Conservation (phyloP, 78 protist genomes). For the Chrysochromulina tobinii region DNA sequence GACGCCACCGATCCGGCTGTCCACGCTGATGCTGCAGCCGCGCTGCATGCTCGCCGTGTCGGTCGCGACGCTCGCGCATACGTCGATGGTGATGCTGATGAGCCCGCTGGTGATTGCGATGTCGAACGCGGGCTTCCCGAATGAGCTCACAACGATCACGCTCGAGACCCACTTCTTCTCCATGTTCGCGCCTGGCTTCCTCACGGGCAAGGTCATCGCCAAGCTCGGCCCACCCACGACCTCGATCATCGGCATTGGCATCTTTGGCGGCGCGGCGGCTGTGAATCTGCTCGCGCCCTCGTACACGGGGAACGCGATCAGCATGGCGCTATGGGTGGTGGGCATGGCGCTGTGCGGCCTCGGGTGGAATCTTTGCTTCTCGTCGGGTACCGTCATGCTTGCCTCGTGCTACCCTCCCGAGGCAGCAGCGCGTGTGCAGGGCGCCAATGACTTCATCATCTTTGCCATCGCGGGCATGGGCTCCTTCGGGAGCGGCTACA, state of each 20-base stretch:
- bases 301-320: background rate
- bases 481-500: too few relatives aligned
- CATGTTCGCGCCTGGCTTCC: background rate
- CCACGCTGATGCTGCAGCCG: background rate
- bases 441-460: too few relatives aligned
- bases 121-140: background rate
- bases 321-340: background rate
- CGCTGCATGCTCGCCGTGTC: background rate
- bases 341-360: background rate
- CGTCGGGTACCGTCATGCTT: background rate
- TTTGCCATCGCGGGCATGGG: too few relatives aligned
- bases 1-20: too few relatives aligned
- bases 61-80: background rate
- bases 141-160: background rate
- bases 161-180: background rate
- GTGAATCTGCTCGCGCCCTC: background rate
- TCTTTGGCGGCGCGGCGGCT: background rate
- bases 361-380: background rate
- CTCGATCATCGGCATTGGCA: background rate
- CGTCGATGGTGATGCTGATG: background rate
- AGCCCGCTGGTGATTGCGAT: background rate
- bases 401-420: background rate
- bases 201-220: background rate
- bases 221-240: background rate
- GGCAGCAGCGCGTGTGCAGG: too few relatives aligned